Evolutionary conservation across 768 basidiomycete species (phyloP).

Genomic region (Pulveroboletus frians): DNA sequence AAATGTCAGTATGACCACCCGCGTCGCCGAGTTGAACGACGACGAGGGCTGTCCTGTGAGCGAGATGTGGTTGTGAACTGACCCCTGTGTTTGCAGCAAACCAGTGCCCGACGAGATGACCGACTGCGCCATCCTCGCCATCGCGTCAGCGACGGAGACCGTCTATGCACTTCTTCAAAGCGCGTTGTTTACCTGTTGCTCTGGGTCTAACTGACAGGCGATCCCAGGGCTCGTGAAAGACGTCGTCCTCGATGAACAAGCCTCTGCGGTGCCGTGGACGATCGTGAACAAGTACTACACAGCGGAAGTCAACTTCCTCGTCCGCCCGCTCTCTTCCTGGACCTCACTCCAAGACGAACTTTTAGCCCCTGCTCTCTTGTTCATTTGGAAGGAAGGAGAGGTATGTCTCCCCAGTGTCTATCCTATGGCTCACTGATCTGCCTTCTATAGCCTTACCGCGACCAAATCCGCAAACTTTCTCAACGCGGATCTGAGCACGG

Average conservation of each 20-base stretch:
- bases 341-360: conserved; percentile 35
- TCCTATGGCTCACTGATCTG: conserved; percentile 1
- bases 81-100: neutral
- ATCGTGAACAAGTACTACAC: conserved; percentile 80
- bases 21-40: neutral
- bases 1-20: neutral
- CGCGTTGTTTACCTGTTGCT: conserved; percentile 5
- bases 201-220: conserved; percentile 15
- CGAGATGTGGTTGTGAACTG: neutral
- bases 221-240: conserved; percentile 21
- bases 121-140: conserved; percentile 25
- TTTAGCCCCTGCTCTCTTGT: conserved; percentile 62
- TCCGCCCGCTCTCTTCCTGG: conserved; percentile 43
- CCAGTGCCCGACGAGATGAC: conserved; percentile 3
- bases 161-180: conserved; percentile 23
- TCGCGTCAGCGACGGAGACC: conserved; percentile 20
- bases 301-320: conserved; percentile 66
- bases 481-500: conserved; percentile 46
- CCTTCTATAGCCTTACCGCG: conserved; percentile 48
- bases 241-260: conserved; percentile 14
- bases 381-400: conserved; percentile 64
- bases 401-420: conserved; percentile 35
- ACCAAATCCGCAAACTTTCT: conserved; percentile 48
- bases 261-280: conserved; percentile 55
- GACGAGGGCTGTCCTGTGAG: neutral